Percentiles rank a stretch among this genome's conserved stretches.
Conservation (phyloP, 2,329 filamentous ascomycete species). For the Furcasterigmium furcatum region DNA sequence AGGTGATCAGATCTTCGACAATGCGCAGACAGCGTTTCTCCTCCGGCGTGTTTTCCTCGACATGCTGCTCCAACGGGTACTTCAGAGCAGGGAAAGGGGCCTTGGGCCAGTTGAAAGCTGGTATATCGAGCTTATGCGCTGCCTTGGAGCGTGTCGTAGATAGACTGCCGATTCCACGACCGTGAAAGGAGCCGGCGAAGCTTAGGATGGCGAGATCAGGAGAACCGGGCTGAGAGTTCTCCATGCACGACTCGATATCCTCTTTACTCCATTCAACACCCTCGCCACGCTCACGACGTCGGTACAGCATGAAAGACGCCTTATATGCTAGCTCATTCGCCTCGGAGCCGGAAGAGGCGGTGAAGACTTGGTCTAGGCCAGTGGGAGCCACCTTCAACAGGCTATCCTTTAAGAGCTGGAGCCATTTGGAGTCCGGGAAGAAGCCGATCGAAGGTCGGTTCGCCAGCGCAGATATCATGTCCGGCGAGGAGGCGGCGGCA, state of each 20-base stretch:
- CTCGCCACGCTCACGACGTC: conserved; percentile 67
- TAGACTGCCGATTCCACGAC: conserved; percentile 73
- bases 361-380: conserved; percentile 77
- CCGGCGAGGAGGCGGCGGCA: conserved; percentile 61
- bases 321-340: conserved; percentile 86
- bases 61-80: conserved; percentile 71
- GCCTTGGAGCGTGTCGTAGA: conserved; percentile 79
- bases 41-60: conserved; percentile 65
- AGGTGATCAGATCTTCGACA: conserved; percentile 68
- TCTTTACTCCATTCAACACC: conserved; percentile 67
- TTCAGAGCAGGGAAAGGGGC: conserved; percentile 75
- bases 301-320: conserved; percentile 80
- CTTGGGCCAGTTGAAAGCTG: conserved; percentile 82
- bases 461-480: conserved; percentile 72
- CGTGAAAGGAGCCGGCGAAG: conserved; percentile 77
- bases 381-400: conserved; percentile 71
- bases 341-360: conserved; percentile 74
- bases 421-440: conserved; percentile 76
- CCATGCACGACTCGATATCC: conserved; percentile 65
- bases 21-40: conserved; percentile 72
- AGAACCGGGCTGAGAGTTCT: conserved; percentile 69
- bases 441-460: conserved; percentile 79
- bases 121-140: conserved; percentile 84
- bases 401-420: conserved; percentile 66
- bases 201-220: conserved; percentile 75